phyloP scores from a whole-genome alignment of 2,329 filamentous ascomycete species.

The Verticillium albo-atrum region DNA sequence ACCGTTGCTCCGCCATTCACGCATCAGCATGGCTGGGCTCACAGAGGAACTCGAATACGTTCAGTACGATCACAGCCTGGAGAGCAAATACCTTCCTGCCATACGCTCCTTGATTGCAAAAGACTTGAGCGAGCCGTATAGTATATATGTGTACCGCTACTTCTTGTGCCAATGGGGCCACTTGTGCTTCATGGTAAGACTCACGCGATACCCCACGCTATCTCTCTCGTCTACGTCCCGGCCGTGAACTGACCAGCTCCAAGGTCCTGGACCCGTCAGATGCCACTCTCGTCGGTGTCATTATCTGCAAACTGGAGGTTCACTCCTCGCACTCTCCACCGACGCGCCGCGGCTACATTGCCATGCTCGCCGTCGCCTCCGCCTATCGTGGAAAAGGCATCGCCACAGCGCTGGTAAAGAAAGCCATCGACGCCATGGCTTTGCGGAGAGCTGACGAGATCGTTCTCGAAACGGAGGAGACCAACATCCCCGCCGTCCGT shows the following conservation, averaged over 20 bases:
- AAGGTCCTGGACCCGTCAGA: conserved; percentile 58
- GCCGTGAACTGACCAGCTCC: background rate
- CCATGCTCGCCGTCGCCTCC: conserved; percentile 91
- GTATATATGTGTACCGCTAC: conserved; percentile 98
- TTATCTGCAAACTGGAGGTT: conserved; percentile 90
- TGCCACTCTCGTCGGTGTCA: conserved; percentile 73
- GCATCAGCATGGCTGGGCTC: background rate
- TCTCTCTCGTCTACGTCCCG: background rate
- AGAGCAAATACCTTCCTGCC: conserved; percentile 67
- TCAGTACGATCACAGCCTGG: conserved; percentile 58
- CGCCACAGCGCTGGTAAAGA: conserved; percentile 80
- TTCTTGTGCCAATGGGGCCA: conserved; percentile 98
- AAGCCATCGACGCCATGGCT: conserved; percentile 88
- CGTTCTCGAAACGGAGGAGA: conserved; percentile 92
- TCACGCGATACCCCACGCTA: background rate
- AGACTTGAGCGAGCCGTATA: conserved; percentile 96
- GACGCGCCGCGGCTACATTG: conserved; percentile 86
- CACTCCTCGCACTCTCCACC: conserved; percentile 76
- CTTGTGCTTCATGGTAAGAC: conserved; percentile 83
- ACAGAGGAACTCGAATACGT: conserved; percentile 21
- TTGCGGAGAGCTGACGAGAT: conserved; percentile 84
- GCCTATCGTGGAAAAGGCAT: conserved; percentile 80
- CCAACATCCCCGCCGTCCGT: conserved; percentile 83
- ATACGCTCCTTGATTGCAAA: conserved; percentile 93
- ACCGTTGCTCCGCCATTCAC: background rate